phyloP scores from a whole-genome alignment of 805 yeast genomes.

The Pichia manshurica region DNA sequence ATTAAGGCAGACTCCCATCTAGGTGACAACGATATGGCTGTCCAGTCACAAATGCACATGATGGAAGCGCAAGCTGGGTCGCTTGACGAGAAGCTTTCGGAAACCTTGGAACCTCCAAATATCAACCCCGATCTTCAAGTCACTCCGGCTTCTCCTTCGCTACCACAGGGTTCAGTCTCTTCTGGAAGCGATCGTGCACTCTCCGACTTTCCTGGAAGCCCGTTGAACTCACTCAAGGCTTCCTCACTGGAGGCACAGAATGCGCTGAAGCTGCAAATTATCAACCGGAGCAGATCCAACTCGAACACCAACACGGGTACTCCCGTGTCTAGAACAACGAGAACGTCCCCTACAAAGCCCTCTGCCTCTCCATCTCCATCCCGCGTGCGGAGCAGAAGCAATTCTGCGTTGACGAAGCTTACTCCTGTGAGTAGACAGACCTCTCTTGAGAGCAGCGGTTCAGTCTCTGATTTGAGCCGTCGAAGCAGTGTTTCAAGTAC shows the following conservation, averaged over 20 bases:
- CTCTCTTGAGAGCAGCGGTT: background rate
- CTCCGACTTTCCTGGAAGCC: constrained; percentile 23
- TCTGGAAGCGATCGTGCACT: background rate
- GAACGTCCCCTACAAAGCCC: constrained; percentile 1
- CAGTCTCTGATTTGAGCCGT: constrained; percentile 12
- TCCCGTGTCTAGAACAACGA: background rate
- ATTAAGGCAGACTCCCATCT: constrained; percentile 10
- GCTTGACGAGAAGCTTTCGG: background rate
- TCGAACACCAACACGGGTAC: constrained; percentile 15
- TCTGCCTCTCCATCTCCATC: constrained; percentile 13
- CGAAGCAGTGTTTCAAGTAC: constrained; percentile 14
- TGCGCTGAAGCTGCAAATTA: constrained; percentile 14
- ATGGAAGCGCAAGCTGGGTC: background rate
- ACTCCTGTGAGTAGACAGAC: background rate
- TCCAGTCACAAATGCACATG: constrained; percentile 3
- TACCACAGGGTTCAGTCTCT: background rate
- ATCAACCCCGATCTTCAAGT: background rate
- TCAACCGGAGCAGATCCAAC: constrained; percentile 25
- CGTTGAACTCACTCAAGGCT: constrained; percentile 27
- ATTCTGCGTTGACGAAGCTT: constrained; percentile 10
- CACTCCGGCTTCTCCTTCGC: background rate
- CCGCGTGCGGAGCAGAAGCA: constrained; percentile 21
- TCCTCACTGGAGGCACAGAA: constrained; percentile 19
- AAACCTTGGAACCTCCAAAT: background rate
- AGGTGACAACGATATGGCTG: background rate